Conservation (phyloP, 1,284 basidiomycete genomes). For the Papiliotrema fonsecae region DNA sequence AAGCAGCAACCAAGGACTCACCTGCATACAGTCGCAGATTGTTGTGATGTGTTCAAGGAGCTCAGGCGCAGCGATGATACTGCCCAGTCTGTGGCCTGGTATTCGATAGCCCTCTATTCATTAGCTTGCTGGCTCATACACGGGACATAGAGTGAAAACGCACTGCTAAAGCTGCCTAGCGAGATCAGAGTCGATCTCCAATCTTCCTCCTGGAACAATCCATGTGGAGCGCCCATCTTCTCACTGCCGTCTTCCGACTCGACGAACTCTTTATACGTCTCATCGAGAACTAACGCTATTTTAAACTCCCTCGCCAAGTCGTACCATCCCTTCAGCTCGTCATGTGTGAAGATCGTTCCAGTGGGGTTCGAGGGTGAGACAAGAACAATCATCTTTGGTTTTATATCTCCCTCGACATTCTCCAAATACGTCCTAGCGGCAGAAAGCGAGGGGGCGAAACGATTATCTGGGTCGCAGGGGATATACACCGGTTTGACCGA, state of each 20-base stretch:
- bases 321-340: constrained; percentile 61
- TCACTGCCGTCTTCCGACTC: constrained; percentile 23
- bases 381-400: constrained; percentile 63
- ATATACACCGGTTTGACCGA: constrained; percentile 62
- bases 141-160: constrained; percentile 10
- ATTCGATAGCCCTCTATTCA: constrained; percentile 69
- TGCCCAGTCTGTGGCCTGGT: constrained; percentile 77
- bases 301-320: constrained; percentile 57
- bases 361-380: constrained; percentile 61
- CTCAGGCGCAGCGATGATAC: constrained; percentile 61
- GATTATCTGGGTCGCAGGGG: constrained; percentile 55
- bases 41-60: constrained; percentile 59
- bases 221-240: constrained; percentile 33
- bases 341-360: constrained; percentile 65
- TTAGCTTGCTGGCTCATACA: neutral
- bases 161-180: constrained; percentile 64
- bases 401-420: constrained; percentile 1
- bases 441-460: constrained; percentile 57
- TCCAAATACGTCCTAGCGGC: constrained; percentile 26
- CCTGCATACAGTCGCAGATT: constrained; percentile 67
- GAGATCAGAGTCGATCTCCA: constrained; percentile 67
- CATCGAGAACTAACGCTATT: constrained; percentile 76
- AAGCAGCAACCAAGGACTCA: constrained; percentile 18
- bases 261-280: constrained; percentile 84
- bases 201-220: constrained; percentile 46